A percentile compares a stretch with the other conserved stretches of the same genome.
Evolutionary conservation across 2,329 filamentous ascomycete species (phyloP).

Genomic region (Exophiala phaeomuriformis): DNA sequence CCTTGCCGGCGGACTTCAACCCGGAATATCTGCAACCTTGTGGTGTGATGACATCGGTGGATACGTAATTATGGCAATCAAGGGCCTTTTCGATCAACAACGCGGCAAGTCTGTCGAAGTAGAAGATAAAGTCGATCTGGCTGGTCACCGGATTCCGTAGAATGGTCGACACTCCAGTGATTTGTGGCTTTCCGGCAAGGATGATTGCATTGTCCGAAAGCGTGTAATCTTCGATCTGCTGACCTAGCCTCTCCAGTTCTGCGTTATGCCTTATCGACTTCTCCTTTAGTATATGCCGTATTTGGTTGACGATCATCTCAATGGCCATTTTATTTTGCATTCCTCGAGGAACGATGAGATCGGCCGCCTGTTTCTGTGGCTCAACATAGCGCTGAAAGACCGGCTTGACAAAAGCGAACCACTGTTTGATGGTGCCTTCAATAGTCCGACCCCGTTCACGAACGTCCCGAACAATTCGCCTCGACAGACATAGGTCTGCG

Average conservation of each 20-base stretch:
- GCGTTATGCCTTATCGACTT: constrained; percentile 79
- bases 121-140: constrained; percentile 92
- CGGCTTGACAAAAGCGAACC: constrained; percentile 93
- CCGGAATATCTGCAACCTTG: constrained; percentile 63
- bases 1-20: constrained; percentile 60
- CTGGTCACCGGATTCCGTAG: constrained; percentile 71
- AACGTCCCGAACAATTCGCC: constrained; percentile 81
- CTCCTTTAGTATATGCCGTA: constrained; percentile 74
- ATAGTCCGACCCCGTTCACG: constrained; percentile 83
- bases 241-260: constrained; percentile 68
- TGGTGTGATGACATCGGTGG: constrained; percentile 61
- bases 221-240: constrained; percentile 61
- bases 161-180: constrained; percentile 83
- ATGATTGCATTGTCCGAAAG: constrained; percentile 68
- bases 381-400: constrained; percentile 93
- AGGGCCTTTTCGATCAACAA: constrained; percentile 74
- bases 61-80: constrained; percentile 65
- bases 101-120: constrained; percentile 84
- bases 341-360: constrained; percentile 90
- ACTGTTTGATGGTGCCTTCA: constrained; percentile 95
- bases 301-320: constrained; percentile 84
- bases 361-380: constrained; percentile 67
- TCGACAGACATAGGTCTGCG: constrained; percentile 82
- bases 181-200: constrained; percentile 68
- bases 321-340: constrained; percentile 94